Evolutionary conservation across 2,329 filamentous ascomycete species (phyloP).

Genomic region (Xylaria sp.): DNA sequence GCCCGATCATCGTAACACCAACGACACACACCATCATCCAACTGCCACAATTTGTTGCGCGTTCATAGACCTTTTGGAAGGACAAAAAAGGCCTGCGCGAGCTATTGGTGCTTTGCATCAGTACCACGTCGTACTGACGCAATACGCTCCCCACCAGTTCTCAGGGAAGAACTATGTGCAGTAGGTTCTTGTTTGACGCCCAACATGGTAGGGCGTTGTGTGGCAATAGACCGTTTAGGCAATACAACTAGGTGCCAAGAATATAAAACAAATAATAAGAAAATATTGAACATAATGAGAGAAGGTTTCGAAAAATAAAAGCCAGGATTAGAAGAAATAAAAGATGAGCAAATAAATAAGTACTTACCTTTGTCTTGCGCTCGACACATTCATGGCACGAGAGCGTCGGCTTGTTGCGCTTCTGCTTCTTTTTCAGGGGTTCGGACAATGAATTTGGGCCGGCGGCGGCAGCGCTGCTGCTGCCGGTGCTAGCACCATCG

Average conservation of each 20-base stretch:
- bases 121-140: constrained; percentile 47
- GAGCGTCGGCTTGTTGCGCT: constrained; percentile 84
- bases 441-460: constrained; percentile 43
- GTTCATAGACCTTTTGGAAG: constrained; percentile 9
- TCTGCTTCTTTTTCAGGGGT: constrained; percentile 77
- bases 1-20: constrained; percentile 21
- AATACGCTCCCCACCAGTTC: constrained; percentile 35
- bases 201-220: not conserved
- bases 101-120: constrained; percentile 36
- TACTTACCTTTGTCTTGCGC: constrained; percentile 79
- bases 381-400: constrained; percentile 85
- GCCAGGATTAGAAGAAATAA: constrained; percentile 14
- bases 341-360: not conserved
- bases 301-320: not conserved
- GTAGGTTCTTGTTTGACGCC: constrained; percentile 20
- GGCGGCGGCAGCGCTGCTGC: constrained; percentile 40
- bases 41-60: constrained; percentile 1
- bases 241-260: not conserved
- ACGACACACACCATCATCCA: constrained; percentile 17
- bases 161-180: constrained; percentile 21
- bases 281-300: not conserved
- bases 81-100: constrained; percentile 17
- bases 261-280: not conserved
- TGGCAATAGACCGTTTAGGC: constrained; percentile 4
- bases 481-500: constrained; percentile 45